Percentiles rank a stretch among this genome's conserved stretches.
phyloP scores from a whole-genome alignment of 148 eudicot species.

The Silene conica region DNA sequence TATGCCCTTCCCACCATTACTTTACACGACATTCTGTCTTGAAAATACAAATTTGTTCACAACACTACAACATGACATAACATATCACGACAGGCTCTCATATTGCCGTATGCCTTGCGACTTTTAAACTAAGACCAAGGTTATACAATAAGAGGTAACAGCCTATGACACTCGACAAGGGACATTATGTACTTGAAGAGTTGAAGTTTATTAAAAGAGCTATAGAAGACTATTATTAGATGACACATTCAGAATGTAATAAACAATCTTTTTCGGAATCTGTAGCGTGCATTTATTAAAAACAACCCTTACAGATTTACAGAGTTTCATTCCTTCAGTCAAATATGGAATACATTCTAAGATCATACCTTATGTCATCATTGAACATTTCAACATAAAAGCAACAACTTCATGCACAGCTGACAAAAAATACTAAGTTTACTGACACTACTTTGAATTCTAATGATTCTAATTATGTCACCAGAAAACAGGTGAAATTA shows the following conservation, averaged over 20 bases:
- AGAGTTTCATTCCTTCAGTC: conserved; percentile 2
- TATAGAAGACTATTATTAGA: not conserved
- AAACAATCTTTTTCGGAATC: too few species aligned
- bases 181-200: not conserved
- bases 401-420: not conserved
- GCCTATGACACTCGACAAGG: not conserved
- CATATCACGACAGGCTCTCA: not conserved
- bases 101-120: not conserved
- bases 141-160: too few species aligned
- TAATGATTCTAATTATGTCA: not conserved
- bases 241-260: not conserved
- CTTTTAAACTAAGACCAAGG: not conserved
- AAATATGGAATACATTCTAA: not conserved
- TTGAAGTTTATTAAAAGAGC: too few species aligned
- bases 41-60: too few species aligned
- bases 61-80: too few species aligned
- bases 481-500: not conserved
- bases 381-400: conserved; percentile 2
- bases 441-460: not conserved
- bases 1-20: too few species aligned
- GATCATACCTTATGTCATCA: conserved; percentile 9
- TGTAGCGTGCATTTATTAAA: not conserved
- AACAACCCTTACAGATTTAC: not conserved
- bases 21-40: too few species aligned
- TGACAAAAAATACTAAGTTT: not conserved